Conservation (phyloP, 208 protist species). For the Leishmania gerbilli region DNA sequence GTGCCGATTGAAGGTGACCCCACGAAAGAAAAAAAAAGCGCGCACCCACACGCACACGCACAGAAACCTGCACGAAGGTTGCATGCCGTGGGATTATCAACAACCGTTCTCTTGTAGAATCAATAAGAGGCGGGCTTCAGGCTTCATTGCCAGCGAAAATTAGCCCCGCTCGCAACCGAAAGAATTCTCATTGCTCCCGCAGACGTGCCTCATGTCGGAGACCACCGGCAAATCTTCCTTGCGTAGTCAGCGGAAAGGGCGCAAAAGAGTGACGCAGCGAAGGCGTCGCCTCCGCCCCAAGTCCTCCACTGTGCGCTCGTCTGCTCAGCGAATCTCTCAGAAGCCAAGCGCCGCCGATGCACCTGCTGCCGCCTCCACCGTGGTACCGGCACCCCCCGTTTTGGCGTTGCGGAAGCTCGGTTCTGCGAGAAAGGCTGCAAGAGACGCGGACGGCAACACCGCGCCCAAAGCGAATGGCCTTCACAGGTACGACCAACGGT, state of each 20-base stretch:
- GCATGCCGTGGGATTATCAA: not conserved
- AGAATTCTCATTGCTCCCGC: not conserved
- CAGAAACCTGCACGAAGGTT: not conserved
- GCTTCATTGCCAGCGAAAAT: not conserved
- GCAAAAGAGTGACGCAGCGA: not conserved
- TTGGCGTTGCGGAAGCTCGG: not conserved
- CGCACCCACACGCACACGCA: not conserved
- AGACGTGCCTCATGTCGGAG: not conserved
- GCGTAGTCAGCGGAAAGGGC: not conserved
- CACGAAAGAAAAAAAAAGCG: not conserved
- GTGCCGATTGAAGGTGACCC: not conserved
- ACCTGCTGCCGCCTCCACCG: not conserved
- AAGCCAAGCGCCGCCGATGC: not conserved
- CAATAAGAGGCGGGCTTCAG: too few species aligned
- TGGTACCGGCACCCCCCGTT: not conserved
- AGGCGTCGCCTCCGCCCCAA: slow-evolving; percentile 9
- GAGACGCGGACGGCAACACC: not conserved
- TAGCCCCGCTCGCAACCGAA: not conserved
- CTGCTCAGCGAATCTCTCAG: not conserved
- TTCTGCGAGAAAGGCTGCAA: not conserved
- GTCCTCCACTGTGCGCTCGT: slow-evolving; percentile 4
- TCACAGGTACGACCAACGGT: not conserved
- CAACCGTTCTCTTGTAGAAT: not conserved
- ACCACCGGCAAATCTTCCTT: not conserved
- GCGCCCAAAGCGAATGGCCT: not conserved